A percentile compares a stretch with the other conserved stretches of the same genome.
Evolutionary conservation across 805 yeast species (phyloP).

Genomic region (Monosporozyma servazzii): DNA sequence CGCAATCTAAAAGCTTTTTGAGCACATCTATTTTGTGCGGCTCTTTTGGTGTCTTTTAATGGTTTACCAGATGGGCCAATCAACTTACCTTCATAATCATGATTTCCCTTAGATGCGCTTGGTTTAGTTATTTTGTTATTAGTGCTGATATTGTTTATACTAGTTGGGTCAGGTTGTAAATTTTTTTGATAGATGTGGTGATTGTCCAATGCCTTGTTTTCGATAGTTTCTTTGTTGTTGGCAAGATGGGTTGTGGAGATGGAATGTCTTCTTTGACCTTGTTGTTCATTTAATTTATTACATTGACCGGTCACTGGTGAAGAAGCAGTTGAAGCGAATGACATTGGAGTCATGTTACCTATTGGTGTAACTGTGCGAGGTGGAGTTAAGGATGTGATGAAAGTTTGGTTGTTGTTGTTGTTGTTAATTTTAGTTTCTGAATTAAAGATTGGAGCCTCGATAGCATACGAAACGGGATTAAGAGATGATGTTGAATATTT

Average conservation of each 20-base stretch:
- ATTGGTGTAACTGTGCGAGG: background rate
- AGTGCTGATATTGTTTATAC: background rate
- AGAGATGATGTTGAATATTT: background rate
- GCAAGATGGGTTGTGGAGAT: background rate
- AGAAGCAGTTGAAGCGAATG: background rate
- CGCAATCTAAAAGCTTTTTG: constrained; percentile 86
- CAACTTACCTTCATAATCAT: constrained; percentile 15
- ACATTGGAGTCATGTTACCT: background rate
- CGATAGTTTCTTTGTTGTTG: background rate
- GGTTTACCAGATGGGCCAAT: constrained; percentile 23
- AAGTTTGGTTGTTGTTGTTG: background rate
- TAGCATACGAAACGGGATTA: background rate
- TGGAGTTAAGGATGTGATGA: background rate
- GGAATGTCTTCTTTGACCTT: constrained; percentile 4
- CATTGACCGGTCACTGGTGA: background rate
- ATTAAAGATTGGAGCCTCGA: background rate
- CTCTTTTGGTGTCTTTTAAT: constrained; percentile 56
- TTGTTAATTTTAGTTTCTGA: background rate
- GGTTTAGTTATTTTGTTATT: background rate
- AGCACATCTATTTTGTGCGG: constrained; percentile 86
- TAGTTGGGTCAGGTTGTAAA: background rate
- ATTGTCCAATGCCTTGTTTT: background rate
- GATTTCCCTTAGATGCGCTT: constrained; percentile 9
- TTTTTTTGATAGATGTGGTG: background rate
- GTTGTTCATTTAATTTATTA: background rate